phyloP scores from a whole-genome alignment of 148 eudicot species.

The Camellia japonica region DNA sequence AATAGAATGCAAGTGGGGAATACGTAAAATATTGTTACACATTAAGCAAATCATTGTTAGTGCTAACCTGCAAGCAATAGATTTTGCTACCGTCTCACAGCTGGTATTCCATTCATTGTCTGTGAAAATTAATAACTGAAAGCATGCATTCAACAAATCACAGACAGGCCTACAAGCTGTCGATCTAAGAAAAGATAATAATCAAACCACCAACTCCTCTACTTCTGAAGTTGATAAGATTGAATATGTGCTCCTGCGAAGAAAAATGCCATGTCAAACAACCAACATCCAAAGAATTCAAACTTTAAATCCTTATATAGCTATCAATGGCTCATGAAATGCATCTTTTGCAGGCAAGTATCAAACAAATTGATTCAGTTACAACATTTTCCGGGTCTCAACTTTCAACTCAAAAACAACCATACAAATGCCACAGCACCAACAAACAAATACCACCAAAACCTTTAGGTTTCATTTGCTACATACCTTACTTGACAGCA shows the following conservation, averaged over 20 bases:
- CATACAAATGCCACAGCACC: background rate
- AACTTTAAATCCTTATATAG: background rate
- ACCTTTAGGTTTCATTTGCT: background rate
- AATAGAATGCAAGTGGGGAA: background rate
- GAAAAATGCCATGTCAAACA: slow-evolving; percentile 3
- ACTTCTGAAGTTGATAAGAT: slow-evolving; percentile 58
- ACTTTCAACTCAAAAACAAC: slow-evolving; percentile 9
- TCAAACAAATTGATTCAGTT: background rate
- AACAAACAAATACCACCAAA: background rate
- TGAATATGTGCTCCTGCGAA: slow-evolving; percentile 50
- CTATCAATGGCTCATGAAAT: background rate
- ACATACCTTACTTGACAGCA: slow-evolving; percentile 66
- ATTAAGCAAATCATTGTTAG: background rate
- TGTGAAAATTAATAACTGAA: slow-evolving; percentile 52
- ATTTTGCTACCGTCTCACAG: slow-evolving; percentile 55
- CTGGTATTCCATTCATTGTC: slow-evolving; percentile 67
- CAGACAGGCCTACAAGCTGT: slow-evolving; percentile 57
- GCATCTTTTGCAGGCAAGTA: background rate
- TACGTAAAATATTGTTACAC: background rate
- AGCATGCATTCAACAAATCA: slow-evolving; percentile 48
- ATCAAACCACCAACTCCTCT: slow-evolving; percentile 54
- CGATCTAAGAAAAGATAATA: slow-evolving; percentile 69
- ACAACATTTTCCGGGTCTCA: background rate
- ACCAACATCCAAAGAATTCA: background rate
- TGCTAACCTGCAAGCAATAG: slow-evolving; percentile 60